Base-by-base conservation (phyloP, 108 stramenopile species). In the Ochromonas danica region DNA sequence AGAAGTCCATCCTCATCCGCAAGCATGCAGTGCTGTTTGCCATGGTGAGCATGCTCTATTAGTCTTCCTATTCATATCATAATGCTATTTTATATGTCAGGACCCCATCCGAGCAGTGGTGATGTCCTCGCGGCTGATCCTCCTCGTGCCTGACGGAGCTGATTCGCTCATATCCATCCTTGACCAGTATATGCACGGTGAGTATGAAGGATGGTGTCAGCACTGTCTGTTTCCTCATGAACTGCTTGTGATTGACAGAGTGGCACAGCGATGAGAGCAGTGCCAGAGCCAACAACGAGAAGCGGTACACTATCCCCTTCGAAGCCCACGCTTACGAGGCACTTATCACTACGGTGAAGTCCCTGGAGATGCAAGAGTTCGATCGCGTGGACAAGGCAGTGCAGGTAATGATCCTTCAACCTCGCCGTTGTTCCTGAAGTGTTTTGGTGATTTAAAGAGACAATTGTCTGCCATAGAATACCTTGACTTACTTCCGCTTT, bases 311-410 rank as follows among this genome's bases (percentile, higher is more conserved):
- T 28, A 28, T 14, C 27, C 33, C 63, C 3, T 67, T 67, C 63
- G 63, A 67, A 67, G 3, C 25, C 33, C 63, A 67, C 31, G 63
- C 63, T 36, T 67, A 35, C 10, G 63, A 67, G 6, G 63, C 63
- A 28, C 25, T 67, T 6, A 6, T 67, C 17, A 28, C 33, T 31
- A 35, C 63, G 3, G 6, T 67, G 17, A 67, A 35, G 27, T 6
- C 27, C 6, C 25, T 36, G 31, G 63, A 67, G 17, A 22, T 22
- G 22, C 45, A 51, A 51, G 45, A 51, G 22, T 51, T 22, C 22
- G 14, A 22, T 14, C 6, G 22, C 6, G 6, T 51, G 22, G 45
- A 51, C 45, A 51, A 51, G 22, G 22, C 45, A 6, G 22, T 22
- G 6, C 45, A 22, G 22, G 6, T 51, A 51, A 14, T 51, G 22